Percentiles rank a stretch among this genome's conserved stretches.
phyloP scores from a whole-genome alignment of 2,329 filamentous ascomycete species.

The Phyllosticta capitalensis region DNA sequence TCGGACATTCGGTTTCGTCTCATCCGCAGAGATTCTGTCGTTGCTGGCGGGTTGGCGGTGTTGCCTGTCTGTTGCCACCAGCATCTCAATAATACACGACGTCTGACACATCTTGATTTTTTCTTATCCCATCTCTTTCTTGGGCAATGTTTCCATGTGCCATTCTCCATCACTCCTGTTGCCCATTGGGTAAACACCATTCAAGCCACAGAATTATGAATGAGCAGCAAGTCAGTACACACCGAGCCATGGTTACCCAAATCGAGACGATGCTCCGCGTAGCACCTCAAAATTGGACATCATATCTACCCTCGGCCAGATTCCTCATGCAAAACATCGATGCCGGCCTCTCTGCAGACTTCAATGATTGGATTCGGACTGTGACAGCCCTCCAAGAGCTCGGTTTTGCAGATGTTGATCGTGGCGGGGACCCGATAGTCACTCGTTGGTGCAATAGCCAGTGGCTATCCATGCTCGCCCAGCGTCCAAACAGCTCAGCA shows the following conservation, averaged over 20 bases:
- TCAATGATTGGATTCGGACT: slow-evolving; percentile 23
- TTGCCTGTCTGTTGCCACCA: neutral
- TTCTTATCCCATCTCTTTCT: neutral
- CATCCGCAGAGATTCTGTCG: neutral
- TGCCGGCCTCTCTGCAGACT: slow-evolving; percentile 28
- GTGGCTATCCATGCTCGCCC: slow-evolving; percentile 36
- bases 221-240: slow-evolving; percentile 3
- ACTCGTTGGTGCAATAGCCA: slow-evolving; percentile 41
- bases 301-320: slow-evolving; percentile 22
- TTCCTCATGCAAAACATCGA: slow-evolving; percentile 32
- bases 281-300: slow-evolving; percentile 21
- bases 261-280: slow-evolving; percentile 25
- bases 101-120: neutral
- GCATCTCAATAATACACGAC: neutral
- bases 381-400: slow-evolving; percentile 41
- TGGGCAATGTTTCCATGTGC: neutral
- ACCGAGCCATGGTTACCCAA: slow-evolving; percentile 19
- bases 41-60: neutral
- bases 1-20: neutral
- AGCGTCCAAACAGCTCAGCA: slow-evolving; percentile 35
- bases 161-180: neutral
- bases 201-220: neutral
- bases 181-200: neutral
- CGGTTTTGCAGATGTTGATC: slow-evolving; percentile 41
- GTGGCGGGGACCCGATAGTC: slow-evolving; percentile 36